These are phyloP conservation scores for Cystofilobasidium capitatum DNA, from an alignment of 768 basidiomycete species.

Conservation along the genomic window DNA sequence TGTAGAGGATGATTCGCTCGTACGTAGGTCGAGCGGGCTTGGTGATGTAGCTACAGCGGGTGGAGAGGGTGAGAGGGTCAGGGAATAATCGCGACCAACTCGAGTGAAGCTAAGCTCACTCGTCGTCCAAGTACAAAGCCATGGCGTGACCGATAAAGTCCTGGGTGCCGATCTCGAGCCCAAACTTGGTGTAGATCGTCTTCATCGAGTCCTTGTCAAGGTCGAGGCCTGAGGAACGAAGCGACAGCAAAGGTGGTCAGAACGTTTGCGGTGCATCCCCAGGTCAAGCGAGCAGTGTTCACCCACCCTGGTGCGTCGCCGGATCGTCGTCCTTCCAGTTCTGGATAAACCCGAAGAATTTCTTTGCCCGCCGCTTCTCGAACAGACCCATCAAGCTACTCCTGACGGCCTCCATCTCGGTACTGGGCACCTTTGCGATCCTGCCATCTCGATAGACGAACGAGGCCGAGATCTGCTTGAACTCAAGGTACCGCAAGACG, in stretches of 20 bases:
- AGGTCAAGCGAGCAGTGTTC: too few species aligned
- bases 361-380: conserved; percentile 95
- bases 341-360: conserved; percentile 96
- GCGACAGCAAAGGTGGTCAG: not conserved
- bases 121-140: conserved; percentile 95
- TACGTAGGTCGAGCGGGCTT: conserved; percentile 83
- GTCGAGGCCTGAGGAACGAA: conserved; percentile 57
- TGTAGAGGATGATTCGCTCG: conserved; percentile 93
- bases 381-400: conserved; percentile 98
- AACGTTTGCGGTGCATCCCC: not conserved
- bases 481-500: conserved; percentile 95
- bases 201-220: conserved; percentile 89
- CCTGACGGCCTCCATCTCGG: conserved; percentile 91
- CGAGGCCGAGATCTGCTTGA: conserved; percentile 98
- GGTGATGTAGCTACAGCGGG: conserved; percentile 64
- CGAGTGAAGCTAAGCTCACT: conserved; percentile 51
- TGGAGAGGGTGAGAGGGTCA: conserved; percentile 1
- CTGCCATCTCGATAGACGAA: conserved; percentile 93
- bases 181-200: conserved; percentile 90
- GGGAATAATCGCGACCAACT: not conserved
- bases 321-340: conserved; percentile 91
- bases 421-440: conserved; percentile 95
- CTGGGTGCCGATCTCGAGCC: conserved; percentile 90
- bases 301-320: conserved; percentile 83
- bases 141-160: conserved; percentile 99